Percentiles rank a stretch among this genome's conserved stretches.
phyloP scores from a whole-genome alignment of 371 early-diverging fungal species.

The Rhizomucor miehei region DNA sequence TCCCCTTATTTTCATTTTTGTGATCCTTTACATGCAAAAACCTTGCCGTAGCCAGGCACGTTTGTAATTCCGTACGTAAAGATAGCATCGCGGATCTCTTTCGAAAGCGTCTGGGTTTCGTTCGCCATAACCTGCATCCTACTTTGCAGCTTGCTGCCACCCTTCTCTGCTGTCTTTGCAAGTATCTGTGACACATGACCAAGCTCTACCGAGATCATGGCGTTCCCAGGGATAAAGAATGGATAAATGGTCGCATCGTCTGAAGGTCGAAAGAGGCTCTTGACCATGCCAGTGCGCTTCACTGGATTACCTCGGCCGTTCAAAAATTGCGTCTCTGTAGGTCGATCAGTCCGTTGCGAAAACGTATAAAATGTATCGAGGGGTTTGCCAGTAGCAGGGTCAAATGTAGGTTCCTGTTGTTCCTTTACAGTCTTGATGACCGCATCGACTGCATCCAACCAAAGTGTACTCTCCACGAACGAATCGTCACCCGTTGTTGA shows the following conservation, averaged over 20 bases:
- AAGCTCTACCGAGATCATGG: conserved; percentile 63
- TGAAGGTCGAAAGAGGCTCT: conserved; percentile 61
- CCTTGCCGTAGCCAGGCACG: conserved; percentile 42
- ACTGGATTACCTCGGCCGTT: conserved; percentile 56
- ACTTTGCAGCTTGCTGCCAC: background rate
- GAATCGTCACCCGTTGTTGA: conserved; percentile 34
- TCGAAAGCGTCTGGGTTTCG: conserved; percentile 27
- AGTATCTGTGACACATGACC: conserved; percentile 29
- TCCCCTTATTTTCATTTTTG: background rate
- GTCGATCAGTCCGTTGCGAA: conserved; percentile 28
- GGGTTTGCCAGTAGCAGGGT: conserved; percentile 26
- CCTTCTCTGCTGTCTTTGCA: background rate
- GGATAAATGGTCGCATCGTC: conserved; percentile 66
- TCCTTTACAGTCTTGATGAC: conserved; percentile 26
- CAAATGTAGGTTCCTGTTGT: conserved; percentile 42
- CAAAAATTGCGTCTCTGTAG: conserved; percentile 59
- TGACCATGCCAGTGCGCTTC: conserved; percentile 57
- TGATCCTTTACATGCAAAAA: conserved; percentile 37
- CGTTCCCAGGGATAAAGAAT: conserved; percentile 68
- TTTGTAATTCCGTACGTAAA: conserved; percentile 43
- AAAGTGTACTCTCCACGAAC: conserved; percentile 24
- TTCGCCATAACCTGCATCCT: conserved; percentile 10
- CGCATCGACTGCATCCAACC: conserved; percentile 38
- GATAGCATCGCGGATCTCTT: conserved; percentile 56
- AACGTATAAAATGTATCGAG: conserved; percentile 24